Evolutionary conservation across 2,329 filamentous ascomycete species (phyloP), one percentile per base, ranked within the genome.

Genomic region (Monosporascus sp.): DNA sequence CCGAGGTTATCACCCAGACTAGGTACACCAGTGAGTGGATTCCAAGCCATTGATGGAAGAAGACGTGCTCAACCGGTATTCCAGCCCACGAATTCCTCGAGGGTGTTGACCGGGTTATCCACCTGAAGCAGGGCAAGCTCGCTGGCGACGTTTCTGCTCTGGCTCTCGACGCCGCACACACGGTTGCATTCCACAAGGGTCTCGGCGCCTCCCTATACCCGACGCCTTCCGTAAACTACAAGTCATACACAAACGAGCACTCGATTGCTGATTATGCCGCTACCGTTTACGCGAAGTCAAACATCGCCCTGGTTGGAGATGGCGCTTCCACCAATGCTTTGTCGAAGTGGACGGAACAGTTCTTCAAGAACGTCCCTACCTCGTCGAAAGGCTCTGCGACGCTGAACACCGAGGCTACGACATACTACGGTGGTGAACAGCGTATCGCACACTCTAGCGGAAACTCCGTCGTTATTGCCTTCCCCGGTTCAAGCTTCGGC

Each of bases 361-460:
- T 97, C 83, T 97, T 99, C 81, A 84, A 85, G 71, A 79, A 81
- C 56, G 79, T 88, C 49, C 81, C 86, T 54, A 71, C 78, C 63
- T 73, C 79, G 59, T 69, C 81, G 57, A 72, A 74, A 63, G 73
- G 76, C 67, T 75, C 79, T 65, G 73, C 80, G 61, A 65, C 75
- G 41, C 75, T 88, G 59, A 81, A 84, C 69, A 76, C 78, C 57
- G 74, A 83, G 61, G 79, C 88, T 59, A 83, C 85, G 70, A 94
- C 92, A 76, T 99, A 97, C 85, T 89, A 85, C 69, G 94, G 94
- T 72, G 95, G 94, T 69, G 91, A 99, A 81, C 90, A 96, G 79
- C 90, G 94, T 64, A 88, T 89, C 62, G 80, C 88, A 59, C 88
- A 91, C 73, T 80, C 79, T 56, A 78, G 80, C 60, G 88, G 90